A percentile compares a stretch with the other conserved stretches of the same genome.
These are phyloP conservation scores for Pascua guehoae DNA, from an alignment of 1,284 basidiomycete species.

Conservation along the genomic window DNA sequence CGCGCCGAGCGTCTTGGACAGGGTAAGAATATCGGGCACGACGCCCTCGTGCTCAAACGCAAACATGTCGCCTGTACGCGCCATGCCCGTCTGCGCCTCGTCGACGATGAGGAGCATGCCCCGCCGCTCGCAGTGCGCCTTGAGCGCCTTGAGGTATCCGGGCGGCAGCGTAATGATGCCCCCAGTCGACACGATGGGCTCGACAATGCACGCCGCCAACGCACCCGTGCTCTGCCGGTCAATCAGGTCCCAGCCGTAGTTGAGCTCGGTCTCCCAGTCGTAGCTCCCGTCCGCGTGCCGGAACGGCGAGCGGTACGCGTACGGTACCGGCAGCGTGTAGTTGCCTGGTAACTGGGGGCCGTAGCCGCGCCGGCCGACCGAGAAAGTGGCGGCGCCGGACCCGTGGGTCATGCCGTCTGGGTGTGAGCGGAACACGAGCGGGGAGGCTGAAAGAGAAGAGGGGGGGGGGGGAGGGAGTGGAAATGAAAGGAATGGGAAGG, in stretches of 20 bases:
- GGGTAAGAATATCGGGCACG: conserved; percentile 74
- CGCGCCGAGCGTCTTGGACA: conserved; percentile 90
- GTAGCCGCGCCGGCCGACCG: conserved; percentile 31
- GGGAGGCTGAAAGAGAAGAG: too few species aligned
- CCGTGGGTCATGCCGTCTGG: conserved; percentile 38
- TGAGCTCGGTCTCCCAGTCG: conserved; percentile 41
- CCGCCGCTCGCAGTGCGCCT: conserved; percentile 28
- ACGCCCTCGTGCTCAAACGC: conserved; percentile 74
- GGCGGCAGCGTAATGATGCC: conserved; percentile 33
- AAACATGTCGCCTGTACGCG: conserved; percentile 63
- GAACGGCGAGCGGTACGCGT: conserved; percentile 35
- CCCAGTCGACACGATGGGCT: conserved; percentile 49
- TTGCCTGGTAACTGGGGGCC: conserved; percentile 34
- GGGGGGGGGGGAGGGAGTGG: background rate
- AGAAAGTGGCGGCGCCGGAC: conserved; percentile 35
- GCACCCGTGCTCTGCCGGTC: conserved; percentile 33
- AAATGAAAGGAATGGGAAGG: background rate
- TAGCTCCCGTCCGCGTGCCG: conserved; percentile 31
- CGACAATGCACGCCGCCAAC: conserved; percentile 44
- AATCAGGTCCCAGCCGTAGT: conserved; percentile 39
- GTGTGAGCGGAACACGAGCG: background rate
- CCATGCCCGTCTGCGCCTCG: conserved; percentile 83
- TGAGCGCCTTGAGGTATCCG: conserved; percentile 32
- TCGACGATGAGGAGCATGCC: conserved; percentile 66
- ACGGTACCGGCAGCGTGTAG: conserved; percentile 25